Evolutionary conservation across 176 grass and related monocot species (phyloP), one percentile per base, ranked within the genome.

Genomic region (Zoysia pacifica): DNA sequence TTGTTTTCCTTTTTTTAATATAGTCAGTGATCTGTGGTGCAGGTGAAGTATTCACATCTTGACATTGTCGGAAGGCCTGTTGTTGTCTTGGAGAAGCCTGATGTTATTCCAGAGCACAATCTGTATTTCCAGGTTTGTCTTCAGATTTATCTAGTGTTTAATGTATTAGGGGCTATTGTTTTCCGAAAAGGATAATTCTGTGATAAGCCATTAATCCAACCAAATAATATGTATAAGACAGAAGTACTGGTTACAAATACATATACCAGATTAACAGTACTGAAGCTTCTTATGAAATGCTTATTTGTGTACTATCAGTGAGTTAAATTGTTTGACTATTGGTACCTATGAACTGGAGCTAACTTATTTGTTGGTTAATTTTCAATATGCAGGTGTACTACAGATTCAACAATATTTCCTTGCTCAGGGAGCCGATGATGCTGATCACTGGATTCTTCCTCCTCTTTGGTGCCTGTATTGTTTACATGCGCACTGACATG

Each of bases 41-140:
- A 99, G 97, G 89, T 95, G 61, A 99, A 99, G 77, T 93, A 91
- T 93, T 94, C 97, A 66, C 92, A 99, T 58, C 93, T 99, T 76
- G 97, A 99, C 61, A 93, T 91, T 86, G 72, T 85, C 51, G 97
- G 97, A 81, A 94, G 97, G 42, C 93, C 93, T 67, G 97, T 99
- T 65, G 62, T 91, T 28, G 84, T 93, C 81, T 79, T 96, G 64
- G 93, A 99, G 85, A 99, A 93, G 70, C 72, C 73, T 82, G 90
- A 91, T 88, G 92, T 99, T 86, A 87, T 95, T 86, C 97, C 97
- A 4, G 97, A 99, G 84, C 88, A 96, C 86, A 99, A 96, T 77
- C 68, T 96, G 19, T 86, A 95, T 91, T 99, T 99, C 64, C 90
- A 99, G 97, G 97, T 99, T 64, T 72, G 43, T 67, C 11, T 14